phyloP scores from a whole-genome alignment of 352 stramenopile genomes.

The Phytophthora europaea region DNA sequence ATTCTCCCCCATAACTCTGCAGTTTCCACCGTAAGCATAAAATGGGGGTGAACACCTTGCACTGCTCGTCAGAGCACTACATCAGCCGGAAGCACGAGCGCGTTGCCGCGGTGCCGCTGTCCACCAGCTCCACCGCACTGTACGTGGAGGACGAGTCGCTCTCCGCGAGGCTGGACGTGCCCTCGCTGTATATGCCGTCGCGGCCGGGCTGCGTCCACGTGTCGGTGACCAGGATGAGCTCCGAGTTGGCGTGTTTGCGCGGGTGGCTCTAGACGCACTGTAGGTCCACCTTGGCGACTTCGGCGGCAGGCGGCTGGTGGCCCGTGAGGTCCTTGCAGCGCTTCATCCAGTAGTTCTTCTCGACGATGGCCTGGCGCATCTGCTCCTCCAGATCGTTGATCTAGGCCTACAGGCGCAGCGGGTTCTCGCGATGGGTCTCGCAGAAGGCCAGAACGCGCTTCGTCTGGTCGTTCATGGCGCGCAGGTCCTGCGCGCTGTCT shows the following conservation, averaged over 20 bases:
- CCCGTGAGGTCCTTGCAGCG: slow-evolving; percentile 79
- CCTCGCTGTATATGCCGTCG: slow-evolving; percentile 81
- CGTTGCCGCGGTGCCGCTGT: too few relatives aligned
- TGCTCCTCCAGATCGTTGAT: slow-evolving; percentile 85
- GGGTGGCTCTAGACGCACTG: slow-evolving; percentile 63
- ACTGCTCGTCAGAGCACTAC: too few relatives aligned
- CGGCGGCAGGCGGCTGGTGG: slow-evolving; percentile 47
- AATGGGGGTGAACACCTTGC: too few relatives aligned
- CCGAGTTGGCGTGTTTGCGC: slow-evolving; percentile 83
- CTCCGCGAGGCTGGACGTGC: slow-evolving; percentile 55
- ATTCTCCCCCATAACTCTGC: too few relatives aligned
- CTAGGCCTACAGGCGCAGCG: slow-evolving; percentile 78
- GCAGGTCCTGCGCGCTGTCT: slow-evolving; percentile 80
- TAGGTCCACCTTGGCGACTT: slow-evolving; percentile 42
- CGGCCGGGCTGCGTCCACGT: slow-evolving; percentile 72
- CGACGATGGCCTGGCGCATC: slow-evolving; percentile 73
- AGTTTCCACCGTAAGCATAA: too few relatives aligned
- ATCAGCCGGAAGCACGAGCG: too few relatives aligned
- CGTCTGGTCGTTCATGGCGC: slow-evolving; percentile 83
- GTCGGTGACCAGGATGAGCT: slow-evolving; percentile 86
- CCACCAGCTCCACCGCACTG: slow-evolving; percentile 48
- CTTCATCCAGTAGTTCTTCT: slow-evolving; percentile 94
- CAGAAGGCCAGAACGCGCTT: slow-evolving; percentile 85
- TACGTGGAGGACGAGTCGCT: slow-evolving; percentile 64
- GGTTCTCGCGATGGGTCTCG: slow-evolving; percentile 76